Conservation (phyloP, 345 rosid species). For the Corchorus capsularis region DNA sequence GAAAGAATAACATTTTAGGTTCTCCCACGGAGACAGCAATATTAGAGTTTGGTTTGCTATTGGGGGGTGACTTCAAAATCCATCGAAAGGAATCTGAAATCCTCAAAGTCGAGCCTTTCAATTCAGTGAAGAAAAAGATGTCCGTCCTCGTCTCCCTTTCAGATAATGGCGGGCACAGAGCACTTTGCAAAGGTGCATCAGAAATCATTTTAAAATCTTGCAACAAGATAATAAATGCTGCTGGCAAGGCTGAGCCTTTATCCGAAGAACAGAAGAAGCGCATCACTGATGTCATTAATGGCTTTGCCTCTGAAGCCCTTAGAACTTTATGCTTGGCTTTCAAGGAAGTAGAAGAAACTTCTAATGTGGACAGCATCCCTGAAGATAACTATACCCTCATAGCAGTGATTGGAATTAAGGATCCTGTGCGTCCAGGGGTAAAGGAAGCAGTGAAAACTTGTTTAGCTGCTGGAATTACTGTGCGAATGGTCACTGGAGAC, state of each 20-base stretch:
- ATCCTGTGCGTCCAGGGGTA: conserved; percentile 72
- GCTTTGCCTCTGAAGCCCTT: conserved; percentile 65
- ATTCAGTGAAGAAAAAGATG: conserved; percentile 77
- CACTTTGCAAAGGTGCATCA: conserved; percentile 77
- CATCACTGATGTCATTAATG: conserved; percentile 51
- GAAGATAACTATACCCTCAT: conserved; percentile 59
- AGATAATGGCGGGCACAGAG: conserved; percentile 37
- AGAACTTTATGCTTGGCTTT: conserved; percentile 74
- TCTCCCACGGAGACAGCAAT: conserved; percentile 76
- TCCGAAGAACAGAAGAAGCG: conserved; percentile 43
- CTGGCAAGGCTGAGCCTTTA: conserved; percentile 45
- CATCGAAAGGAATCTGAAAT: conserved; percentile 57
- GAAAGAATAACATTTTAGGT: conserved; percentile 59
- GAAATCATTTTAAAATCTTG: conserved; percentile 66
- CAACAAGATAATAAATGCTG: conserved; percentile 42
- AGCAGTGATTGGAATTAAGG: conserved; percentile 74
- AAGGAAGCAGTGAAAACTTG: conserved; percentile 68
- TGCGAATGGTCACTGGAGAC: conserved; percentile 83
- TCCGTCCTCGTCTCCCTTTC: conserved; percentile 61
- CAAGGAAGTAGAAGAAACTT: conserved; percentile 49
- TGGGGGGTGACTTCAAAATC: conserved; percentile 56
- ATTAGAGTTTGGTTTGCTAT: conserved; percentile 62
- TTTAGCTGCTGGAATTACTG: conserved; percentile 67
- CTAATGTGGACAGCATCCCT: conserved; percentile 49
- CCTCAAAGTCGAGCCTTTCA: conserved; percentile 73